Conservation (phyloP, 306 rosid species). For the Luffa acutangula region DNA sequence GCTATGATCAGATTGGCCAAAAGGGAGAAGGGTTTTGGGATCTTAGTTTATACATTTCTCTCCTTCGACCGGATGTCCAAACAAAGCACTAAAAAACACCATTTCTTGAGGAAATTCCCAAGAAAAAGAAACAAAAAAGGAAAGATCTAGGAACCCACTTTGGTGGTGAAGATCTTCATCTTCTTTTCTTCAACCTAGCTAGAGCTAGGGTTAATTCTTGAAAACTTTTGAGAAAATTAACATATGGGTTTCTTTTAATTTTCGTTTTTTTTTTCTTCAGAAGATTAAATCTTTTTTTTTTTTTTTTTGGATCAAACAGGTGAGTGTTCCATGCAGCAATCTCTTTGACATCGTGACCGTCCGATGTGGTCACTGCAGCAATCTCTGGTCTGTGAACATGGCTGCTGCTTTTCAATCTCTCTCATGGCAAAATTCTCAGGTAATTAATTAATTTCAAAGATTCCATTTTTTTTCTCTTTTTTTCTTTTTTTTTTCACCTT, state of each 20-base stretch:
- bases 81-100: background rate
- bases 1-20: background rate
- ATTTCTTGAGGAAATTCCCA: background rate
- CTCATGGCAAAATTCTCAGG: conserved; percentile 40
- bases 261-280: background rate
- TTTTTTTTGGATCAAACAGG: conserved; percentile 27
- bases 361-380: conserved; percentile 98
- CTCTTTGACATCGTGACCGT: conserved; percentile 91
- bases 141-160: background rate
- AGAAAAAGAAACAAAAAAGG: background rate
- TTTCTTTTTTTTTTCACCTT: background rate
- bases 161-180: background rate
- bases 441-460: background rate
- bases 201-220: background rate
- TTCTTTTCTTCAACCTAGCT: background rate
- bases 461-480: background rate
- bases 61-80: background rate
- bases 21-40: conserved; percentile 13
- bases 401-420: conserved; percentile 91
- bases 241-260: background rate
- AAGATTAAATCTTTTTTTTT: background rate
- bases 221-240: background rate
- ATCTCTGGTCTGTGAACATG: conserved; percentile 99
- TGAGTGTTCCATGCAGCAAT: conserved; percentile 99
- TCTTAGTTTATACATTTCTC: background rate